Evolutionary conservation across 192 early-diverging fungal genomes (phyloP).

Genomic region (Linnemannia hyalina): DNA sequence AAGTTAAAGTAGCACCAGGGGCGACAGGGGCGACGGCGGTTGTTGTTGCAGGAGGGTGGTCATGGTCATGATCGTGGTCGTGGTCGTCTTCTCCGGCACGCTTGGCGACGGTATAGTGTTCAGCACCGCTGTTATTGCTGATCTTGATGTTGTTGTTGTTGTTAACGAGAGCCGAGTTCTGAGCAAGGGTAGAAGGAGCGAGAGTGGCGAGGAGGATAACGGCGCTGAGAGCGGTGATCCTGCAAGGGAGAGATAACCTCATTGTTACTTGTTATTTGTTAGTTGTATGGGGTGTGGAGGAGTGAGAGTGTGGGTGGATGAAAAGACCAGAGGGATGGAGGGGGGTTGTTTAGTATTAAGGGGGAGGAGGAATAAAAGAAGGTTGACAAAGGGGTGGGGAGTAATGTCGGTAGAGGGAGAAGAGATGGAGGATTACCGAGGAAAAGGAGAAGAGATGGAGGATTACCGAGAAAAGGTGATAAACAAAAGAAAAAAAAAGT

Average conservation of each 20-base stretch:
- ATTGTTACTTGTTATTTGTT: neutral
- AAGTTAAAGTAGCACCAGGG: neutral
- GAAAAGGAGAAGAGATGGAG: neutral
- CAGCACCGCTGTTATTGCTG: neutral
- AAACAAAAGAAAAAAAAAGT: neutral
- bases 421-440: slow-evolving; percentile 8
- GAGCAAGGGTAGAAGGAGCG: neutral
- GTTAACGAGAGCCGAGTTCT: neutral
- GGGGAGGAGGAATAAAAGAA: neutral
- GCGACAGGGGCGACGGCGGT: neutral
- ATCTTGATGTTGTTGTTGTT: neutral
- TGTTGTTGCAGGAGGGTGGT: slow-evolving; percentile 9
- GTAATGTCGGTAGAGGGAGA: neutral
- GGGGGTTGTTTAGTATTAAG: neutral
- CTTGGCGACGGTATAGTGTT: slow-evolving; percentile 7
- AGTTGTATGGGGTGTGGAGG: neutral
- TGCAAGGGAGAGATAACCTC: neutral
- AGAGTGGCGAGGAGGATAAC: neutral
- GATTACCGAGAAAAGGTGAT: too few species aligned
- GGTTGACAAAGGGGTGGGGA: neutral
- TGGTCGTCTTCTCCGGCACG: slow-evolving; percentile 28
- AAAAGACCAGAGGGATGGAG: neutral
- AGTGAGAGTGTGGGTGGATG: neutral
- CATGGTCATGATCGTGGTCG: slow-evolving; percentile 36
- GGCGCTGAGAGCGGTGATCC: neutral